Evolutionary conservation across 1,139 yeast genomes (phyloP), one percentile per base, ranked within the genome.

Genomic region (Scheffersomyces parashehatae): DNA sequence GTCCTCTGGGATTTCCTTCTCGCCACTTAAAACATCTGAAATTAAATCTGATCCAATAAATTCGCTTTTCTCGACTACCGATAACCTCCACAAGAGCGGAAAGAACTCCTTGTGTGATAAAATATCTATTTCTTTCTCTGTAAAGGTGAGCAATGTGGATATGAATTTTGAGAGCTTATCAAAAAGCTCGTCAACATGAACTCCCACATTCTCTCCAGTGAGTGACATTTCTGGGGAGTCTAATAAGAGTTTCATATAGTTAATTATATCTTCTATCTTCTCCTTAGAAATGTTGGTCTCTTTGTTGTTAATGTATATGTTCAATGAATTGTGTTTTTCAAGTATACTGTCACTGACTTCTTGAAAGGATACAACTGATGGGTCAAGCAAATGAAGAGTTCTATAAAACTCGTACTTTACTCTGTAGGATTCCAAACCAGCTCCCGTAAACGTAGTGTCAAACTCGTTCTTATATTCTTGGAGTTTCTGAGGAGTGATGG

Each of bases 21-120:
- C 52, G n/a, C 54, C 49, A 40, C 58, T 55, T 20, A 69, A 59
- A 30, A 61, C 50, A 5, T 56, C 56, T 40, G 68, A 66, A 12
- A 70, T 50, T 5, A 53, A 41, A 8, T 55, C 49, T 1, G 71
- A 60, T 2, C 69, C 65, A n/a, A 58, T 50, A 4, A 43, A 31
- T 1, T 48, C 40, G 4, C 40, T 37, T 5, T 37, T 28, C 10
- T 53, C 55, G 2, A 54, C 47, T 28, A 54, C 54, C 1, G 68
- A 50, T 32, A 73, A 48, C 40, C 67, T 59, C 70, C 75, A 68
- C 11, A 74, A 55, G 24, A 74, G 55, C 0, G 73, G 71, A 10
- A 69, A 54, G 34, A 71, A 60, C 37, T 63, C 64, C 1, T 65
- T 64, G 16, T 58, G 48, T 3, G 57, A 40, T 12, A 64, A 54